phyloP scores from a whole-genome alignment of 2,329 filamentous ascomycete species.

The Cytospora mali region DNA sequence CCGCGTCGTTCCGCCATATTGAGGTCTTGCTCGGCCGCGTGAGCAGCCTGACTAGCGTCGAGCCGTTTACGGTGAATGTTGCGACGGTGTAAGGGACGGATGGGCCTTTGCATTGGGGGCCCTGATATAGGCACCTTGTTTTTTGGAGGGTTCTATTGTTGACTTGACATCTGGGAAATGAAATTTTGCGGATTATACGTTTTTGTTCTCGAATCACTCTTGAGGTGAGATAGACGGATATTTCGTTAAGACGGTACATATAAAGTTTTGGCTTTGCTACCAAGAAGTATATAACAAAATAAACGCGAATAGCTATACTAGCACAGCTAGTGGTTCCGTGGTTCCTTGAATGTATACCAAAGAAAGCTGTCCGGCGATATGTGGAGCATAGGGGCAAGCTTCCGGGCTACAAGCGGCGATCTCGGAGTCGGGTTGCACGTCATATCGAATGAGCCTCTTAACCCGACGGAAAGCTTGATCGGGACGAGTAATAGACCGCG shows the following conservation, averaged over 20 bases:
- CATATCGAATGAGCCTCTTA: neutral
- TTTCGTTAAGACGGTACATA: neutral
- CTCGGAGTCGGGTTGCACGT: neutral
- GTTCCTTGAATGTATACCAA: neutral
- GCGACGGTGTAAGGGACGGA: neutral
- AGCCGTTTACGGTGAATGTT: constrained; percentile 40
- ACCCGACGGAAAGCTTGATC: no score
- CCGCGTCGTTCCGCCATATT: constrained; percentile 69
- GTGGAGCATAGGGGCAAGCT: neutral
- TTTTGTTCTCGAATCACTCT: neutral
- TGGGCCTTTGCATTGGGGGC: no score
- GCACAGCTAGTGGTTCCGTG: neutral
- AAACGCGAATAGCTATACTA: neutral
- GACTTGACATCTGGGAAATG: neutral
- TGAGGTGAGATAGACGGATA: neutral
- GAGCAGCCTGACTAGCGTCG: constrained; percentile 50
- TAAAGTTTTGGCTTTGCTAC: neutral
- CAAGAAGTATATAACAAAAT: neutral
- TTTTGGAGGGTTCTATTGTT: neutral
- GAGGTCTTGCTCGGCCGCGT: constrained; percentile 77
- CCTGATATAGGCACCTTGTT: no score
- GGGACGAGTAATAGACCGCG: neutral
- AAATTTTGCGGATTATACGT: no score
- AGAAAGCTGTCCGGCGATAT: neutral
- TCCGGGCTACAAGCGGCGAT: neutral